Evolutionary conservation across 2,329 filamentous ascomycete genomes (phyloP).

Genomic region (Coniochaeta pulveracea): DNA sequence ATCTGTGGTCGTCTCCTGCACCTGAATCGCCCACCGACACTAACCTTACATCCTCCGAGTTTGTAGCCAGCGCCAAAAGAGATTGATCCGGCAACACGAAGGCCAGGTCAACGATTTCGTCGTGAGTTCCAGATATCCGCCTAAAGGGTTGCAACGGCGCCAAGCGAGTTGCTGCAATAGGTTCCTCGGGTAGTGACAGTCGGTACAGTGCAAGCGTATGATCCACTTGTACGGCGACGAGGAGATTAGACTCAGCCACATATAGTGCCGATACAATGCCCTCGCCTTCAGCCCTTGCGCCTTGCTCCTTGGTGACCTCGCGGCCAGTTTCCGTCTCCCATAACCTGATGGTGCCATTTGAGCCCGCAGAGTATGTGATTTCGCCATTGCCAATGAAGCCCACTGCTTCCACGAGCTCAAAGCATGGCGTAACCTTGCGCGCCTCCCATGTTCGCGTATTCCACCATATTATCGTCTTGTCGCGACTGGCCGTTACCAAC

Average conservation of each 20-base stretch:
- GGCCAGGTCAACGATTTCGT: constrained; percentile 91
- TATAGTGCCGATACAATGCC: constrained; percentile 64
- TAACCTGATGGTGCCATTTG: constrained; percentile 69
- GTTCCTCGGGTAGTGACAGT: constrained; percentile 24
- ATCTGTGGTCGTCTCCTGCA: constrained; percentile 27
- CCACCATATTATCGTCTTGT: constrained; percentile 93
- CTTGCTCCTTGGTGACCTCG: constrained; percentile 69
- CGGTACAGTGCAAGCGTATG: constrained; percentile 73
- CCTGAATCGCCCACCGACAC: constrained; percentile 50
- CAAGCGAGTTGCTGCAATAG: constrained; percentile 9
- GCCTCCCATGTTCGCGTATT: constrained; percentile 77
- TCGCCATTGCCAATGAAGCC: constrained; percentile 65
- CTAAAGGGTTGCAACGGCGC: constrained; percentile 44
- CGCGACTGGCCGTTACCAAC: constrained; percentile 75
- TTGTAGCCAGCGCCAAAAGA: constrained; percentile 81
- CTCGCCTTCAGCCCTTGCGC: constrained; percentile 46
- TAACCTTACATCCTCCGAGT: constrained; percentile 84
- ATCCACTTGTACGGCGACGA: constrained; percentile 78
- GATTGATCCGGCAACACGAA: constrained; percentile 75
- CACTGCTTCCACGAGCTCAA: constrained; percentile 76
- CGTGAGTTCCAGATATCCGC: constrained; percentile 89
- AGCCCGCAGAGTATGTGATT: constrained; percentile 74
- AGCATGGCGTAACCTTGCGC: constrained; percentile 66
- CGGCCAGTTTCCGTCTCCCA: constrained; percentile 71
- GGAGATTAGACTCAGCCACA: constrained; percentile 51